Evolutionary conservation across 2,329 filamentous ascomycete species (phyloP).

Genomic region (Calonectria naviculata): DNA sequence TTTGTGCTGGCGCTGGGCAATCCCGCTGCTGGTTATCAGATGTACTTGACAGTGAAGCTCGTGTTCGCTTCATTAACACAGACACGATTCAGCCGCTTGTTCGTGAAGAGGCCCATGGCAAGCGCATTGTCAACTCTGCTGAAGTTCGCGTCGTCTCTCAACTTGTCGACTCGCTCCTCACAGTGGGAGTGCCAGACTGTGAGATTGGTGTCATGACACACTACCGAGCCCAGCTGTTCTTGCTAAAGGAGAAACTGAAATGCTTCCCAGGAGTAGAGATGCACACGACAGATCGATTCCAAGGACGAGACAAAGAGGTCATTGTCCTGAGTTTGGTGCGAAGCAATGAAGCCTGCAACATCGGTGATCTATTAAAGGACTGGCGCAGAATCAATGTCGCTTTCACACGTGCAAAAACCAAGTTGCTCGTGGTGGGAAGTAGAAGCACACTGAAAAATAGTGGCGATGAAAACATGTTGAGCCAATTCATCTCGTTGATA

Average conservation of each 20-base stretch:
- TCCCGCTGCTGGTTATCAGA: conserved; percentile 80
- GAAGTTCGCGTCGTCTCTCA: conserved; percentile 84
- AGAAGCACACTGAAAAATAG: conserved; percentile 80
- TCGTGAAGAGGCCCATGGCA: conserved; percentile 81
- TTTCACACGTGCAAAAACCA: conserved; percentile 91
- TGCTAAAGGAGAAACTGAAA: conserved; percentile 80
- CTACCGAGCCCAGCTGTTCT: conserved; percentile 90
- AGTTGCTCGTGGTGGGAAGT: conserved; percentile 89
- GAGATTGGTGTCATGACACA: conserved; percentile 97
- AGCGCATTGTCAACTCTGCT: conserved; percentile 87
- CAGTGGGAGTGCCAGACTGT: conserved; percentile 76
- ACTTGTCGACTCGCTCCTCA: conserved; percentile 82
- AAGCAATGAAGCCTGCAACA: conserved; percentile 82
- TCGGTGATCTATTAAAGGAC: conserved; percentile 93
- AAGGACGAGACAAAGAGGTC: conserved; percentile 95
- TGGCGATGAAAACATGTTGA: conserved; percentile 80
- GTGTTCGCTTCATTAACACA: conserved; percentile 91
- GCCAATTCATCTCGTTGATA: conserved; percentile 81
- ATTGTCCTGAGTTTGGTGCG: conserved; percentile 89
- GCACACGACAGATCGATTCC: conserved; percentile 97
- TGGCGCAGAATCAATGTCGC: conserved; percentile 96
- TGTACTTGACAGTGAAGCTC: conserved; percentile 74
- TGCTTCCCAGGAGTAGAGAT: conserved; percentile 79
- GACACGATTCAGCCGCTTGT: conserved; percentile 75
- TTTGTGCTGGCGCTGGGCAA: conserved; percentile 65